A percentile compares a stretch with the other conserved stretches of the same genome.
phyloP scores from a whole-genome alignment of 2,329 filamentous ascomycete genomes.

The Eutypa lata region DNA sequence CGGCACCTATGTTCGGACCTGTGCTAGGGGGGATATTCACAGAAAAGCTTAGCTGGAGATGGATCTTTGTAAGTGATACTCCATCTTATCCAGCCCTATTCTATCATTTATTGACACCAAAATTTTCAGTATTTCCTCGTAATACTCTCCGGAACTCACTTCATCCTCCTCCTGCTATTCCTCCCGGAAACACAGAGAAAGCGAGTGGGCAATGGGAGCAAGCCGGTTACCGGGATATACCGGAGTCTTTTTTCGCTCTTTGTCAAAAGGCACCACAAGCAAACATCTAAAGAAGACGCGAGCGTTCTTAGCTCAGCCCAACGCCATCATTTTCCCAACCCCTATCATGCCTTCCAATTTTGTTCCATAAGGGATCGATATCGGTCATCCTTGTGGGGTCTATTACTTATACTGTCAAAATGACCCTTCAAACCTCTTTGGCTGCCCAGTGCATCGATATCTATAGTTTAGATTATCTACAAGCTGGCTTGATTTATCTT shows the following conservation, averaged over 20 bases:
- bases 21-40: constrained; percentile 6
- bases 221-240: background rate
- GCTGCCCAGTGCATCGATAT: constrained; percentile 8
- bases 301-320: too few relatives aligned
- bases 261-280: background rate
- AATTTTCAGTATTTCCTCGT: constrained; percentile 6
- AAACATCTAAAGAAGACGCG: background rate
- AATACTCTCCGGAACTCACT: constrained; percentile 3
- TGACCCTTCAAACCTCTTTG: constrained; percentile 7
- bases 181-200: constrained; percentile 8
- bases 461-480: constrained; percentile 12
- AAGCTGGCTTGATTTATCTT: constrained; percentile 12
- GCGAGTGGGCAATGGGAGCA: constrained; percentile 7
- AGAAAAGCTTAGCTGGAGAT: constrained; percentile 6
- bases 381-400: constrained; percentile 11
- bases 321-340: constrained; percentile 8
- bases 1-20: constrained; percentile 4
- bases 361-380: background rate
- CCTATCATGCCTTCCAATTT: constrained; percentile 9
- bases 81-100: too few relatives aligned
- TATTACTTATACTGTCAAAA: constrained; percentile 11
- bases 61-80: constrained; percentile 2
- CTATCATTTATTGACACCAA: too few relatives aligned
- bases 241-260: background rate
- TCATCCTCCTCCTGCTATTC: constrained; percentile 4